These are phyloP conservation scores for Phytophthora agathidicida DNA, from an alignment of 352 stramenopile species.

Conservation along the genomic window DNA sequence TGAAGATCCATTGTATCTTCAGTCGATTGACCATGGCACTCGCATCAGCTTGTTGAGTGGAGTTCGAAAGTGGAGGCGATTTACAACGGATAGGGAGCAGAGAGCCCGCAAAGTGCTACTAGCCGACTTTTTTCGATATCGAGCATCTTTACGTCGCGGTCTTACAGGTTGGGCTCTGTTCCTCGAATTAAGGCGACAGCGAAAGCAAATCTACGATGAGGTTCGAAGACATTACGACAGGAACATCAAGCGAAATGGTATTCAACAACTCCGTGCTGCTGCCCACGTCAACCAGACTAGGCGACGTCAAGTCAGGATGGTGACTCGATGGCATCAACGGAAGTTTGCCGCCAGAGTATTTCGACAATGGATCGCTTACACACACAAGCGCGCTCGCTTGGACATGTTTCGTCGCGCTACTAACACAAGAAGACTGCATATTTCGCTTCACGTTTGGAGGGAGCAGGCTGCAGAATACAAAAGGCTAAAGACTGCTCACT, in stretches of 20 bases:
- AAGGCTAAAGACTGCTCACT: background rate
- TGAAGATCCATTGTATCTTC: slow-evolving; percentile 14
- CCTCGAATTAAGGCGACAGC: slow-evolving; percentile 8
- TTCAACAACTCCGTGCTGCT: slow-evolving; percentile 9
- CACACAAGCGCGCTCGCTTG: background rate
- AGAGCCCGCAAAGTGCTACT: slow-evolving; percentile 19
- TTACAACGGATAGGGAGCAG: slow-evolving; percentile 2
- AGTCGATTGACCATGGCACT: slow-evolving; percentile 4
- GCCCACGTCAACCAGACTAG: background rate
- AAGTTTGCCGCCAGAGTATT: slow-evolving; percentile 9
- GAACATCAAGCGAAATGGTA: slow-evolving; percentile 10
- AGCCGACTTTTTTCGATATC: slow-evolving; percentile 40
- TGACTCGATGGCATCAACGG: slow-evolving; percentile 18
- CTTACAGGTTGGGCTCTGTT: slow-evolving; percentile 15
- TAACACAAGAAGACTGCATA: background rate
- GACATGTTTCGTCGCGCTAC: slow-evolving; percentile 2
- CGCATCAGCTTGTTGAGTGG: slow-evolving; percentile 13
- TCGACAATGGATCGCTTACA: slow-evolving; percentile 1
- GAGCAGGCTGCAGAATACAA: background rate
- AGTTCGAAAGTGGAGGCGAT: slow-evolving; percentile 28
- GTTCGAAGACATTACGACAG: slow-evolving; percentile 7
- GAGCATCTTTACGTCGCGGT: slow-evolving; percentile 6
- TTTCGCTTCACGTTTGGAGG: slow-evolving; percentile 8
- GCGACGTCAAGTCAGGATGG: slow-evolving; percentile 3
- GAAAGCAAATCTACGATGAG: slow-evolving; percentile 8